These are phyloP conservation scores for Jaminaea rosea DNA, from an alignment of 1,284 basidiomycete genomes.

Conservation along the genomic window DNA sequence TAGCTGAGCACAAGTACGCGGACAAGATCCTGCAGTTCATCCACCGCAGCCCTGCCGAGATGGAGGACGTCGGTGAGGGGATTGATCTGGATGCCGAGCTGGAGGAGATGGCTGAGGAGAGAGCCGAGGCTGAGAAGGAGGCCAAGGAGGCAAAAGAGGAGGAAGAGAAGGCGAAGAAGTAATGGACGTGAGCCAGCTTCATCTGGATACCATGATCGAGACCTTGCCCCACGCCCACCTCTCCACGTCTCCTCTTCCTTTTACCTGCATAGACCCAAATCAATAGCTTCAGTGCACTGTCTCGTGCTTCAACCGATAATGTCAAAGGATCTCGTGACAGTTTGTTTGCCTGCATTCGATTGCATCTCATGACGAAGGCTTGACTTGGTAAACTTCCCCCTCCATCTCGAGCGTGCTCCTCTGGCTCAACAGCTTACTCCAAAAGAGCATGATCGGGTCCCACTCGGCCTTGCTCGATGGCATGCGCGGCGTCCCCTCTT, in stretches of 20 bases:
- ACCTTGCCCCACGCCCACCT: too few species aligned
- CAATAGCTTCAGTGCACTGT: too few species aligned
- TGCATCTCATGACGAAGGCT: too few species aligned
- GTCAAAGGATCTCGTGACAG: too few species aligned
- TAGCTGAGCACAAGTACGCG: constrained; percentile 52
- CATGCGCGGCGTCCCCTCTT: not conserved
- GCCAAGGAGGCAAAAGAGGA: constrained; percentile 7
- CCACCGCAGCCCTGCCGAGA: constrained; percentile 49
- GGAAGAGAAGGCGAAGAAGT: constrained; percentile 2
- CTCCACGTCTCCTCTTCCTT: too few species aligned
- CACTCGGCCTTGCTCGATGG: not conserved
- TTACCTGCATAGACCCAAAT: too few species aligned
- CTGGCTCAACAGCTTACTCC: too few species aligned
- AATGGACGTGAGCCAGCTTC: not conserved
- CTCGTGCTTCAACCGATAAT: too few species aligned
- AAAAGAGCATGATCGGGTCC: not conserved
- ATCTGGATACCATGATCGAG: too few species aligned
- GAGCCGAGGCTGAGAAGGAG: constrained; percentile 33
- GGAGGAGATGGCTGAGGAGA: constrained; percentile 43
- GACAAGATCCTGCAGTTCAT: constrained; percentile 54
- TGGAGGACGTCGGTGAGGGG: constrained; percentile 45
- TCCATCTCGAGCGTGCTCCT: too few species aligned
- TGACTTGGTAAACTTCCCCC: too few species aligned
- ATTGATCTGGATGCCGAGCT: constrained; percentile 53
- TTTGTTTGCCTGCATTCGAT: too few species aligned